Evolutionary conservation across 495 filamentous ascomycete species (phyloP).

Genomic region (Penicillium manginii): DNA sequence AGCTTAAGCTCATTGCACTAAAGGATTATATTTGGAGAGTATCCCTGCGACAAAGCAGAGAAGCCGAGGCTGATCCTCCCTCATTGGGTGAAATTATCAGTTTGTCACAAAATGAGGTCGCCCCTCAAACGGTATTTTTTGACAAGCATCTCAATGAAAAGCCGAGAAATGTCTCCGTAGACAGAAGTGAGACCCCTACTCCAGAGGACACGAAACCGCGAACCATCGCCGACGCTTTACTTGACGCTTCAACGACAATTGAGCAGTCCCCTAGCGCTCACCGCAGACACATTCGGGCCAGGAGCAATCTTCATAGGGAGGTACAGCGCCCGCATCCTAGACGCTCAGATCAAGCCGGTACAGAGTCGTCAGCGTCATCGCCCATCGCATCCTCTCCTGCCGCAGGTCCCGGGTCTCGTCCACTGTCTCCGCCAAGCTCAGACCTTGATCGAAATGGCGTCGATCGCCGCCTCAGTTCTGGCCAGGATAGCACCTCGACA

Average conservation of each 20-base stretch:
- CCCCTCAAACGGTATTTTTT: conserved; percentile 88
- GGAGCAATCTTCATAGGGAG: conserved; percentile 52
- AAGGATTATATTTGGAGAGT: conserved; percentile 92
- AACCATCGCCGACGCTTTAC: conserved; percentile 86
- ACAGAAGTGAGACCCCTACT: conserved; percentile 25
- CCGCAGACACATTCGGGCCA: conserved; percentile 55
- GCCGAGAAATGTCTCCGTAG: conserved; percentile 42
- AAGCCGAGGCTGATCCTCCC: conserved; percentile 38
- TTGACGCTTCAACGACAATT: conserved; percentile 90
- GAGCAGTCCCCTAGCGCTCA: conserved; percentile 66
- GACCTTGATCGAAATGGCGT: conserved; percentile 34
- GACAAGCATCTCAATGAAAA: conserved; percentile 65
- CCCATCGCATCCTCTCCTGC: conserved; percentile 46
- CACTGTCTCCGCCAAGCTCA: conserved; percentile 44
- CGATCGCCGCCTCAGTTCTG: conserved; percentile 31
- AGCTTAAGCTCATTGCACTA: conserved; percentile 84
- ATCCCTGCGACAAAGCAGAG: conserved; percentile 67
- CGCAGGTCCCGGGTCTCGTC: conserved; percentile 39
- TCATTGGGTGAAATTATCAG: conserved; percentile 69
- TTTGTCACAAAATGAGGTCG: conserved; percentile 71
- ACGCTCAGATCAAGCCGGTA: conserved; percentile 26
- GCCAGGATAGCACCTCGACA: conserved; percentile 43
- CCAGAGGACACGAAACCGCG: conserved; percentile 54
- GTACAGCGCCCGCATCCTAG: conserved; percentile 25
- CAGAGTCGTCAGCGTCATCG: conserved; percentile 39